Base-by-base conservation (phyloP, 129 eudicot species). In the Flaveria ramosissima region DNA sequence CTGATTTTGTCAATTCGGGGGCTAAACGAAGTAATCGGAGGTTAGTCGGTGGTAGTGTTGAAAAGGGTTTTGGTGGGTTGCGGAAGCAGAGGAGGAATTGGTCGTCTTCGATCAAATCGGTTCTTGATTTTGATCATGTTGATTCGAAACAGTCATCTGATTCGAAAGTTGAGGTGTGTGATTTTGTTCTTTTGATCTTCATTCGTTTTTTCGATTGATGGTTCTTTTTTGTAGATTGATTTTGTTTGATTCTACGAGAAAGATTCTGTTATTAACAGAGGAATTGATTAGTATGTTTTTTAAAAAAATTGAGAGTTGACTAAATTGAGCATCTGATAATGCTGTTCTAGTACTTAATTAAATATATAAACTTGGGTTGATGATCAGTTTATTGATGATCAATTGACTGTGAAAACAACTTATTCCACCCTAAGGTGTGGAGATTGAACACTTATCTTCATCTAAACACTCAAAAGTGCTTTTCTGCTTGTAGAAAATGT, bases 1-100 rank as follows among this genome's bases (percentile, higher is more conserved):
- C 83, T 1, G 93, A 93, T 87, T 90, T 87, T 55, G 88, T 87
- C 14, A 92, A 90, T 16, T 68, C 90, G 1, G 83, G 85, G 17
- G 71, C 78, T 45, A 79, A 81, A 73, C 78, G 88, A 5, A 79
- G 47, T 41, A 73, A 78, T 61, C 74, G 86, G 24, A 81, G 91
- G 5, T 77, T 88, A 26, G 21, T 81, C 0, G 84, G 78, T n/a
- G 76, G 68, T 30, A 62, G 70, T 62, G 74, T 51, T 74, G 36
- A 70, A 30, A 52, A 71, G 24, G 43, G 80, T 30, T 53, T 73
- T 47, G 77, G 66, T 3, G 50, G 71, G 53, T 72, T 86, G 7
- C 70, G 75, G 1, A 41, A 70, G 2, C 80, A 23, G 1, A 73
- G 61, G n/a, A 73, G 52, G 20, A 82, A 75, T 26, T 85, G 87